These are phyloP conservation scores for Hyaloperonospora arabidopsidis DNA, from an alignment of 352 stramenopile species.

Conservation along the genomic window DNA sequence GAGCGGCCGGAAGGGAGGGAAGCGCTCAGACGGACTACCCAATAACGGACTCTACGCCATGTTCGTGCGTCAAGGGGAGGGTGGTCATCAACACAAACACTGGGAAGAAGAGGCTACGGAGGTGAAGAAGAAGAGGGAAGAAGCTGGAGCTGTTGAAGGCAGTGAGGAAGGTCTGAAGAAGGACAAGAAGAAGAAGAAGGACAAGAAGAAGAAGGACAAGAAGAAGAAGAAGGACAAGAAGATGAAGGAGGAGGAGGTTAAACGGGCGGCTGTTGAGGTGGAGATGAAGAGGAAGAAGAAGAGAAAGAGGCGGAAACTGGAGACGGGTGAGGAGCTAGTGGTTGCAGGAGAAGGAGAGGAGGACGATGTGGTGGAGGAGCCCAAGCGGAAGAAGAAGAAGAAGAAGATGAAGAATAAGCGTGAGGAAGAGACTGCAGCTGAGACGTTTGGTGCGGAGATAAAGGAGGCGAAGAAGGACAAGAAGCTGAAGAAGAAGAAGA, in stretches of 20 bases:
- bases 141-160: conserved; percentile 16
- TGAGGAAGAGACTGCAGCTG: background rate
- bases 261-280: too few relatives aligned
- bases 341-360: conserved; percentile 25
- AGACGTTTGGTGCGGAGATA: background rate
- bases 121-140: conserved; percentile 18
- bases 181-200: conserved; percentile 34
- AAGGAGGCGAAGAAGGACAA: conserved; percentile 30
- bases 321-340: conserved; percentile 26
- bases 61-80: conserved; percentile 76
- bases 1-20: conserved; percentile 42
- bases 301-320: conserved; percentile 37
- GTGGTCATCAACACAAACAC: conserved; percentile 73
- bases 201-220: conserved; percentile 30
- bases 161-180: conserved; percentile 35
- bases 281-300: conserved; percentile 27
- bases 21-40: conserved; percentile 65
- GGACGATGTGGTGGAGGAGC: conserved; percentile 17
- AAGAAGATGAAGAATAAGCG: conserved; percentile 19
- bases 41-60: conserved; percentile 81
- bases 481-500: conserved; percentile 40
- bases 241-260: too few relatives aligned
- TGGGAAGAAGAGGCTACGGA: conserved; percentile 49
- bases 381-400: conserved; percentile 26
- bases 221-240: conserved; percentile 11